A percentile compares a stretch with the other conserved stretches of the same genome.
Conservation (phyloP, 257 asterid species). For the Przewalskia tangutica region DNA sequence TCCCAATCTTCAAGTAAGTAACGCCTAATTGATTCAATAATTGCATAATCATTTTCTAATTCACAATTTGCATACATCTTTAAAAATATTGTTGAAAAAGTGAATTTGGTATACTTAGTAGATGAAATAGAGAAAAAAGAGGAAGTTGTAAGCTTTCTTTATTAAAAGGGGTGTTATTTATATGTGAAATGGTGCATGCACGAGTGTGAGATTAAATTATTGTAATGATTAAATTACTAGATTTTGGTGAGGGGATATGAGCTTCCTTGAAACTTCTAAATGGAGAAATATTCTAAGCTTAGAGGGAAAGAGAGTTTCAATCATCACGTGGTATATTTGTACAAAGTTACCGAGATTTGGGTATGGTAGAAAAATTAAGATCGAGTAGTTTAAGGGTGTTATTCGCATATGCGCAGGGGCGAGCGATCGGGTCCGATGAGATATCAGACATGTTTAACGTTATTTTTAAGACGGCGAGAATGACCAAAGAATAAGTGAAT, state of each 20-base stretch:
- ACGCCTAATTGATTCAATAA: constrained; percentile 21
- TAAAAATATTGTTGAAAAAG: background rate
- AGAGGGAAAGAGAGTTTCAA: background rate
- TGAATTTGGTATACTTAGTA: background rate
- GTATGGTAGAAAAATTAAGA: no score
- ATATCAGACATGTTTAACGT: no score
- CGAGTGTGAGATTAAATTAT: background rate
- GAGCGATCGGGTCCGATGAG: no score
- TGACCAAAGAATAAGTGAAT: no score
- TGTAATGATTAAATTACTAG: background rate
- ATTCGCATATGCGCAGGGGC: no score
- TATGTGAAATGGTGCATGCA: background rate
- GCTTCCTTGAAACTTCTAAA: background rate
- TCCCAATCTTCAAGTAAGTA: constrained; percentile 23
- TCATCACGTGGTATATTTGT: background rate
- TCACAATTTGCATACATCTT: constrained; percentile 10
- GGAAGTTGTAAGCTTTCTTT: background rate
- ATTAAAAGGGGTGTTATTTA: background rate
- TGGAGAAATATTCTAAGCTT: background rate
- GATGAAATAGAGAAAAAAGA: background rate
- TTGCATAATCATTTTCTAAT: constrained; percentile 10
- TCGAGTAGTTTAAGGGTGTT: no score
- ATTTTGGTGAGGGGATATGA: background rate
- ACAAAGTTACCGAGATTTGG: no score
- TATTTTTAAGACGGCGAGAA: no score